Evolutionary conservation across 2,329 filamentous ascomycete species (phyloP), one percentile per base, ranked within the genome.

Genomic region (Ophiostoma triangulosporum): DNA sequence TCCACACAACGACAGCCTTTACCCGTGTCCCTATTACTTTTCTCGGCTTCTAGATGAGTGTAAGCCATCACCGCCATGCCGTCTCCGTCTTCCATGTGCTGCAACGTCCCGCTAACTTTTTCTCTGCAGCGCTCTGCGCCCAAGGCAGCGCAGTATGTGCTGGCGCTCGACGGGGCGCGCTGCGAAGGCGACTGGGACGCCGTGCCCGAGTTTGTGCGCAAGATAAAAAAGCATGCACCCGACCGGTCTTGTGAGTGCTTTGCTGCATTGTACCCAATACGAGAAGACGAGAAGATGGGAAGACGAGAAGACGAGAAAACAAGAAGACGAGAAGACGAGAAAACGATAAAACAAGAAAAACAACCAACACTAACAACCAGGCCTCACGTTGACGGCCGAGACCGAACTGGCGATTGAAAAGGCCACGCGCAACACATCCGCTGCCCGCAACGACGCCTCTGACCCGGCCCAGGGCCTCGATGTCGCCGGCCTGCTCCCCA

Each of bases 211-310:
- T 77, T 95, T 58, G 83, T 93, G 62, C 82, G 91, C 66, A 98
- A 98, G 70, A 78, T 97, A 63, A 86, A 85, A 64, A 97, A 98
- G 69, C 91, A 98, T 76, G 87, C 89, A 62, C 84, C 89, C 38
- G 80, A 86, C 57, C 80, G 87, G 67, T 79, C 80, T 69, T 95
- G 91, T 96, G 83, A 62, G 80, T 64, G 15, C 35, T 20, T 9
- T 5, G 15, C 20, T 14, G 1, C 46, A 46, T 54, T n/a, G n/a
- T n/a, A n/a, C n/a, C n/a, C n/a, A n/a, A n/a, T n/a, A n/a, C n/a
- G n/a, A n/a, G n/a, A n/a, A n/a, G n/a, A n/a, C n/a, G n/a, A n/a
- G n/a, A n/a, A n/a, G n/a, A n/a, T n/a, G n/a, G n/a, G n/a, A n/a
- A n/a, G n/a, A n/a, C n/a, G n/a, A n/a, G n/a, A n/a, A n/a, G n/a